Base-by-base conservation (phyloP, 768 basidiomycete species). In the Russula ochroleuca region DNA sequence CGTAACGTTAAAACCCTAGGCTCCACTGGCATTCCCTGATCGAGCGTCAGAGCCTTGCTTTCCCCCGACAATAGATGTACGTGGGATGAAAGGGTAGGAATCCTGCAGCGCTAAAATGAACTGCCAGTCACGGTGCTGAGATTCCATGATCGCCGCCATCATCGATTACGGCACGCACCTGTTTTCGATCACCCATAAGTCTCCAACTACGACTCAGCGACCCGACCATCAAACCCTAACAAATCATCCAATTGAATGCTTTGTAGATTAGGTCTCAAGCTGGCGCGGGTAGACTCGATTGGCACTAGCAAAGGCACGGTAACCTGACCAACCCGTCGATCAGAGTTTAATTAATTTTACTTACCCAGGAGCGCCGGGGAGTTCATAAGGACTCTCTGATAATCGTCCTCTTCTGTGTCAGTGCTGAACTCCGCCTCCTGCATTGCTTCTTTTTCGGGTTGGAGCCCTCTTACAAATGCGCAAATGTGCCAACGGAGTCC, bases 1-100 rank as follows among this genome's bases (percentile, higher is more conserved):
- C 59, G 49, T 59, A 59, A 51, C 19, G 8, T 21, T 9, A n/a
- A 10, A 11, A 31, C 25, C 17, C 55, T n/a, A 40, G 51, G 25
- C 41, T 41, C 17, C 38, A 31, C 38, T 21, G 40, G 41, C 49
- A 52, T 60, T 31, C 45, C 59, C 59, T 23, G 59, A 60, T 60
- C 2, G 19, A 51, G 58, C 50, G 38, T 11, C 38, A 43, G 0
- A 41, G n/a, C 31, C 50, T 43, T 11, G 13, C 28, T 33, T 59
- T 52, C 48, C 38, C 25, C 28, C 5, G 9, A 43, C 14, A 13
- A 31, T 15, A 14, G 40, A 51, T 51, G n/a, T 13, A 52, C 33
- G 40, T 60, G 40, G 50, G 59, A 41, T 41, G 43, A 47, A 47
- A 28, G 28, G 23, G 23, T 5, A 21, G 15, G 37, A 51, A 59